phyloP scores from a whole-genome alignment of 1,284 basidiomycete species.

The Ceratobasidium sp. region DNA sequence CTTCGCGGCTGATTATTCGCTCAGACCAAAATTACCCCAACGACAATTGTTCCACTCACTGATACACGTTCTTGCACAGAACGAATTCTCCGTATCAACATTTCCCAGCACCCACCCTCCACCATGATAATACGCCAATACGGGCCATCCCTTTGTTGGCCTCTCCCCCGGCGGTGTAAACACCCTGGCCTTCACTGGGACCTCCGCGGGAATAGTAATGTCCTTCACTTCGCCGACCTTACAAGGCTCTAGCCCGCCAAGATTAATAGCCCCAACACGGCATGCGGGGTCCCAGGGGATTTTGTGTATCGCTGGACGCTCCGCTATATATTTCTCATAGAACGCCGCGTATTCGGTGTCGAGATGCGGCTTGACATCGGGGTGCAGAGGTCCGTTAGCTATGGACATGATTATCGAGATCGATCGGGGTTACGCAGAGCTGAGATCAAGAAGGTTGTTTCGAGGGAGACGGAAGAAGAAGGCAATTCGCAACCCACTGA shows the following conservation, averaged over 20 bases:
- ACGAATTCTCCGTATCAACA: constrained; percentile 45
- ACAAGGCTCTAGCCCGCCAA: constrained; percentile 32
- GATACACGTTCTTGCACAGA: constrained; percentile 33
- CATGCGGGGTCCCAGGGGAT: constrained; percentile 37
- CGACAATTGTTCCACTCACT: background rate
- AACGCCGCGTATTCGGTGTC: constrained; percentile 74
- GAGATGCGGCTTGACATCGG: constrained; percentile 67
- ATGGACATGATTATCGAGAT: constrained; percentile 4
- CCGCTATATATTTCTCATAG: constrained; percentile 63
- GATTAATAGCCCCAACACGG: constrained; percentile 31
- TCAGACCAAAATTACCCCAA: background rate
- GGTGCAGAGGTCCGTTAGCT: constrained; percentile 67
- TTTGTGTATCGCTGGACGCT: constrained; percentile 26
- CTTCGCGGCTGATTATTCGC: background rate
- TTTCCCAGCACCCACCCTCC: constrained; percentile 48
- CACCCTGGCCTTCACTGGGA: constrained; percentile 25
- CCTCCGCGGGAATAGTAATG: background rate
- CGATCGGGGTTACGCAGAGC: background rate
- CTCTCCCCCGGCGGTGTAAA: constrained; percentile 42
- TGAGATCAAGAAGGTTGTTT: too few species aligned
- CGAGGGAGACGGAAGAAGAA: too few species aligned
- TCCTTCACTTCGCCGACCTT: constrained; percentile 32
- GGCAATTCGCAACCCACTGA: too few species aligned
- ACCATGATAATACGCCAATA: constrained; percentile 44
- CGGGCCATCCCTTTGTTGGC: constrained; percentile 40